Conservation (phyloP, 2,329 filamentous ascomycete species). For the Chaetomium olivaceum region DNA sequence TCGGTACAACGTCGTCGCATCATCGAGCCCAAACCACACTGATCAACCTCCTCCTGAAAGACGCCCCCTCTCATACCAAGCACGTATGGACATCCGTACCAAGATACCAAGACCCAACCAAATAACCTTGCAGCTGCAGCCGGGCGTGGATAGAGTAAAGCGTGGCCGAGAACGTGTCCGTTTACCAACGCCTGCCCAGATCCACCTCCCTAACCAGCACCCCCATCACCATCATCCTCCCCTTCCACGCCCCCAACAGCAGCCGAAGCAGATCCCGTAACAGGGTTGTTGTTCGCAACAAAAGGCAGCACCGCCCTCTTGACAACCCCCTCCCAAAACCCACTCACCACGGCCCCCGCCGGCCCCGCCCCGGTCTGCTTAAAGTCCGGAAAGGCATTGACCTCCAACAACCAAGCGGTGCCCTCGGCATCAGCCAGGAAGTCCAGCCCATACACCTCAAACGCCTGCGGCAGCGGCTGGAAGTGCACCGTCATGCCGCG, state of each 20-base stretch:
- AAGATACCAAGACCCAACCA: background rate
- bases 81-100: too few species aligned
- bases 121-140: background rate
- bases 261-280: slow-evolving; percentile 23
- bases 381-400: slow-evolving; percentile 97
- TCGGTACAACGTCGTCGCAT: background rate
- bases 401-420: slow-evolving; percentile 76
- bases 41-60: background rate
- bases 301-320: slow-evolving; percentile 66
- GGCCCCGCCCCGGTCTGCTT: slow-evolving; percentile 81
- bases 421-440: slow-evolving; percentile 74
- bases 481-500: slow-evolving; percentile 86
- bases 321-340: slow-evolving; percentile 75
- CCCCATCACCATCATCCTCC: slow-evolving; percentile 36
- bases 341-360: slow-evolving; percentile 66
- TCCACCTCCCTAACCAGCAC: slow-evolving; percentile 55
- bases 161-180: background rate
- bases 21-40: background rate
- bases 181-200: slow-evolving; percentile 47
- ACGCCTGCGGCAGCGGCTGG: slow-evolving; percentile 82
- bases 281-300: slow-evolving; percentile 59
- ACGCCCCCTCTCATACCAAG: background rate
- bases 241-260: slow-evolving; percentile 24
- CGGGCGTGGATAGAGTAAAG: background rate
- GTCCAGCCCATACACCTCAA: slow-evolving; percentile 90